These are phyloP conservation scores for Discostella stelligeroides DNA, from an alignment of 108 stramenopile species.

Conservation along the genomic window DNA sequence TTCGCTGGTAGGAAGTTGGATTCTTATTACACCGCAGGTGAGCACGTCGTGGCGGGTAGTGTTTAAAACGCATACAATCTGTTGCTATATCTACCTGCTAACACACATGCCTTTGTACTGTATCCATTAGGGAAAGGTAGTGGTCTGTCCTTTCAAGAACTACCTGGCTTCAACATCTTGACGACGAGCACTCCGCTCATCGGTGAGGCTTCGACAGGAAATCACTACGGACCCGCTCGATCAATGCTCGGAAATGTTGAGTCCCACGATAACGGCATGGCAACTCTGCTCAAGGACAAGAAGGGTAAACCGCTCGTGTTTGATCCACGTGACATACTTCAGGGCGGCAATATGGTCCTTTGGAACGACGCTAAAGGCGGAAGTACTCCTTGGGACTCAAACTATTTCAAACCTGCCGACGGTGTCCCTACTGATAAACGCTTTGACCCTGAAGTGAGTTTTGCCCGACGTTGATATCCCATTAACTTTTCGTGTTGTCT, in stretches of 20 bases:
- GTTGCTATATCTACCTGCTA: too few species aligned
- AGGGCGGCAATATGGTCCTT: conserved; percentile 67
- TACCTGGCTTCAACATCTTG: conserved; percentile 33
- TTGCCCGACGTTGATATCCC: too few species aligned
- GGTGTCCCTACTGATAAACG: too few species aligned
- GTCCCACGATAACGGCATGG: conserved; percentile 50
- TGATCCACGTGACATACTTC: conserved; percentile 35
- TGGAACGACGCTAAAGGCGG: conserved; percentile 63
- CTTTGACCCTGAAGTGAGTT: too few species aligned
- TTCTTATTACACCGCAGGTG: conserved; percentile 65
- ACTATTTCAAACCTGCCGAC: conserved; percentile 29
- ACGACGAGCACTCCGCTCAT: conserved; percentile 50
- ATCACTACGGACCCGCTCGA: conserved; percentile 58
- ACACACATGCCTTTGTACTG: background rate
- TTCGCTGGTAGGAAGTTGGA: conserved; percentile 51
- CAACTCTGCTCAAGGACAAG: conserved; percentile 41
- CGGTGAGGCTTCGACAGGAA: conserved; percentile 47
- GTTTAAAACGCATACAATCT: too few species aligned
- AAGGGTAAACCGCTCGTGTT: conserved; percentile 60
- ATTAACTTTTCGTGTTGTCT: background rate
- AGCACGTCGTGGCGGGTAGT: too few species aligned
- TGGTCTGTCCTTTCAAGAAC: conserved; percentile 55
- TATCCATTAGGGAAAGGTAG: conserved; percentile 40
- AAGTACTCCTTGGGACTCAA: conserved; percentile 55
- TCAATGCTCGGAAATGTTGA: conserved; percentile 47